phyloP scores from a whole-genome alignment of 2,329 filamentous ascomycete species.

The Endothia cerciana region DNA sequence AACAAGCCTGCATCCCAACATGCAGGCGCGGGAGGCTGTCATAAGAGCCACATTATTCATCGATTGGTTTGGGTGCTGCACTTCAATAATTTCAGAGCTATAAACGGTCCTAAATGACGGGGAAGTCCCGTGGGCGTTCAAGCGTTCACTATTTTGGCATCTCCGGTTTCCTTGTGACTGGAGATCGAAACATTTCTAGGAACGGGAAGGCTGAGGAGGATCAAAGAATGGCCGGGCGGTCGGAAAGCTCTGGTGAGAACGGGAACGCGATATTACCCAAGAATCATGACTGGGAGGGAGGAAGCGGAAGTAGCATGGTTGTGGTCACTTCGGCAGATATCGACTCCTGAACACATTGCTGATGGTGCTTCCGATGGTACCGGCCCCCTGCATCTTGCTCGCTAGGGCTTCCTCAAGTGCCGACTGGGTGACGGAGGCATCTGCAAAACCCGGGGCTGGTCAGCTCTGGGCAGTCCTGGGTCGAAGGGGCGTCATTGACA shows the following conservation, averaged over 20 bases:
- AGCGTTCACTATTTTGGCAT: not conserved
- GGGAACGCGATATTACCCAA: not conserved
- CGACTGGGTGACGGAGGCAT: slow-evolving; percentile 79
- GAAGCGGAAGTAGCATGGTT: not conserved
- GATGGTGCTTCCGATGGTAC: slow-evolving; percentile 63
- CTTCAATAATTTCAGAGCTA: not conserved
- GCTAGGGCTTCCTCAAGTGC: slow-evolving; percentile 78
- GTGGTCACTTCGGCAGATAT: slow-evolving; percentile 47
- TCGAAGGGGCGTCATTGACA: not conserved
- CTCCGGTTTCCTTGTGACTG: not conserved
- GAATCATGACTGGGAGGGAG: not conserved
- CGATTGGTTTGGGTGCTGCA: not conserved
- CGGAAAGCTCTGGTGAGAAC: not conserved
- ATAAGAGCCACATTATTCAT: not conserved
- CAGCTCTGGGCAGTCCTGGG: not conserved
- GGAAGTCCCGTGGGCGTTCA: not conserved
- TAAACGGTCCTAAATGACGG: not conserved
- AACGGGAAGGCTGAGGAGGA: not conserved
- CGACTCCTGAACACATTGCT: slow-evolving; percentile 70
- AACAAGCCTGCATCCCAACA: not conserved
- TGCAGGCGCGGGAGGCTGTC: not conserved
- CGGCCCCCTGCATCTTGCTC: slow-evolving; percentile 69
- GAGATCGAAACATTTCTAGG: not conserved
- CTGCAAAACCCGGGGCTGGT: slow-evolving; percentile 45
- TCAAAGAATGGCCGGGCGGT: not conserved